Evolutionary conservation across 2,329 filamentous ascomycete genomes (phyloP), one percentile per base, ranked within the genome.

Genomic region (Westerdykella aurantiaca): DNA sequence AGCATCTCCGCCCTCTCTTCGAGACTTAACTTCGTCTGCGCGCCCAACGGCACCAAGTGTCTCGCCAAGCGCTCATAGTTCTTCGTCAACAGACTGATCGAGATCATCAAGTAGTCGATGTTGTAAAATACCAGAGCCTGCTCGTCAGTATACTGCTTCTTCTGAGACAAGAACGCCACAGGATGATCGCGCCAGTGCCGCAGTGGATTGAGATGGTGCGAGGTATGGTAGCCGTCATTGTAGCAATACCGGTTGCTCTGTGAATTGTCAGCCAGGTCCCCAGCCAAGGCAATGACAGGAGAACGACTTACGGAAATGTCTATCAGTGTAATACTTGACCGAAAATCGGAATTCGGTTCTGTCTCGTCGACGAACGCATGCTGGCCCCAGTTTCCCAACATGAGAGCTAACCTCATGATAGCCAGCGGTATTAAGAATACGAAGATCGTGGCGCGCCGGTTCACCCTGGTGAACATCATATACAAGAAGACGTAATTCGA

Each of bases 341-440:
- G 75, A 56, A 82, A 90, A 59, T 91, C 86, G 0, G 85, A 89
- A 56, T 86, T 79, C 0, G 86, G 86, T 52, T 88, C 82, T 11
- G 80, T 71, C 16, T 82, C 78, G 55, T 91, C 86, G 6, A 91
- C 85, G 50, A 91, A 82, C 1, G 86, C 86, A 61, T 91, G 86
- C 61, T 91, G 86, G 3, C 85, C 86, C 85, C 85, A 91, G 60
- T 91, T 91, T 1, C 86, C 86, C 6, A 86, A 75, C 86, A 90
- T 91, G 50, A 91, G 65, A 0, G 81, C 86, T 14, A 87, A 54
- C 0, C 86, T 76, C 66, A 90, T 75, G 23, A 84, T 64, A 2
- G 78, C 52, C 16, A 90, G 72, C 0, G 86, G 86, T 1, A 88
- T 59, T 1, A 89, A 55, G 22, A 87, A 76, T 0, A 80, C 80